These are phyloP conservation scores for Phyllachora maydis DNA, from an alignment of 2,329 filamentous ascomycete genomes.

Conservation along the genomic window DNA sequence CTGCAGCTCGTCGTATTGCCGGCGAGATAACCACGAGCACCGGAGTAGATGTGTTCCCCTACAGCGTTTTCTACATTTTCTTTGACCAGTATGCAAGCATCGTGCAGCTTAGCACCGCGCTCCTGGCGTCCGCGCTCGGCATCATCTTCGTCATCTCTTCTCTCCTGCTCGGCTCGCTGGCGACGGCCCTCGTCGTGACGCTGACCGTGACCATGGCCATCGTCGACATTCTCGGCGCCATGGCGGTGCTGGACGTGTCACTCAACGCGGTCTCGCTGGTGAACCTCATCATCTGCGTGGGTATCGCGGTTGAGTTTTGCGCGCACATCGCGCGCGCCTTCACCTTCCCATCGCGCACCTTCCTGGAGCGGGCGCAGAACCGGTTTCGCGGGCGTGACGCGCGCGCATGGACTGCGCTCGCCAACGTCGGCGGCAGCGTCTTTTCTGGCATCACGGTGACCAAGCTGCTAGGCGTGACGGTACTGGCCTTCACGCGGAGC, in stretches of 20 bases:
- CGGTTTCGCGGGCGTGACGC: constrained; percentile 68
- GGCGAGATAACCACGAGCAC: constrained; percentile 51
- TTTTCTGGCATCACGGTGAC: constrained; percentile 94
- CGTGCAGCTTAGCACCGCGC: constrained; percentile 53
- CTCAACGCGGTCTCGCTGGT: constrained; percentile 91
- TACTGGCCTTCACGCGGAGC: constrained; percentile 82
- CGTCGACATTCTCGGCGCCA: constrained; percentile 82
- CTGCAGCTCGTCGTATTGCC: constrained; percentile 73
- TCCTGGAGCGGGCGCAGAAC: constrained; percentile 63
- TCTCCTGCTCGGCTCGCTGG: constrained; percentile 61
- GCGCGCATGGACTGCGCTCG: constrained; percentile 76
- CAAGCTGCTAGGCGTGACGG: constrained; percentile 78
- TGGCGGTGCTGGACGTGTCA: constrained; percentile 75
- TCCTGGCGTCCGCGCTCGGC: constrained; percentile 65
- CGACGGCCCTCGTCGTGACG: constrained; percentile 67
- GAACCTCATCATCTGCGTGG: constrained; percentile 91
- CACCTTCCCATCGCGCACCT: constrained; percentile 69
- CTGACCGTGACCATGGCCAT: constrained; percentile 84
- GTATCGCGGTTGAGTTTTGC: constrained; percentile 93
- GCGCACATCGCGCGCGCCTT: constrained; percentile 92
- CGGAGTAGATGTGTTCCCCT: constrained; percentile 74
- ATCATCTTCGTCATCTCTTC: constrained; percentile 72
- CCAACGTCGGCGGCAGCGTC: constrained; percentile 86
- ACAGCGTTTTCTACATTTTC: constrained; percentile 97
- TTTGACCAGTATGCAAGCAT: constrained; percentile 93